phyloP scores from a whole-genome alignment of 129 eudicot genomes.

The Centrapalus pauciflorus region DNA sequence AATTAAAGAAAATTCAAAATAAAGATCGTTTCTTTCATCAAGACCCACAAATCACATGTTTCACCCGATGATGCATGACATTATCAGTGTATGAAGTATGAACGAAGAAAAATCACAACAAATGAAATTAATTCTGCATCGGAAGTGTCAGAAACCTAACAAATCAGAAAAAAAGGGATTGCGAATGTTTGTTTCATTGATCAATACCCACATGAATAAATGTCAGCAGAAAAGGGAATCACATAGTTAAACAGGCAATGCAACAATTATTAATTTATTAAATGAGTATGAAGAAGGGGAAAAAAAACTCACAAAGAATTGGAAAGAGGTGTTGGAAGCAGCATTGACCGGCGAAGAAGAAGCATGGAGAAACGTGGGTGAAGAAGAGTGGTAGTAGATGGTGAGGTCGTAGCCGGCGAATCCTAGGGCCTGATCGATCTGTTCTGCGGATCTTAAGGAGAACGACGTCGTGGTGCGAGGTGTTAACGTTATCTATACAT shows the following conservation, averaged over 20 bases:
- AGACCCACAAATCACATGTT: background rate
- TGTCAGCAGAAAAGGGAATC: conserved; percentile 1
- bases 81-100: background rate
- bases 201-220: conserved; percentile 2
- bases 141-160: background rate
- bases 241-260: background rate
- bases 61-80: background rate
- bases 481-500: background rate
- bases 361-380: conserved; percentile 12
- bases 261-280: too few species aligned
- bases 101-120: background rate
- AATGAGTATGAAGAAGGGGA: background rate
- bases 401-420: conserved; percentile 22
- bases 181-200: background rate
- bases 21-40: background rate
- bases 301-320: conserved; percentile 14
- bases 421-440: conserved; percentile 17
- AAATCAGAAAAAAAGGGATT: background rate
- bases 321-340: conserved; percentile 5
- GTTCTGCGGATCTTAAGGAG: conserved; percentile 30
- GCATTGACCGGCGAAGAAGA: conserved; percentile 13
- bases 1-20: background rate
- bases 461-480: conserved; percentile 13
- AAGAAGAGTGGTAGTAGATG: conserved; percentile 18
- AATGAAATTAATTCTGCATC: background rate